Percentiles rank a stretch among this genome's conserved stretches.
Conservation (phyloP, 2,329 filamentous ascomycete genomes). For the Cladosporium halotolerans region DNA sequence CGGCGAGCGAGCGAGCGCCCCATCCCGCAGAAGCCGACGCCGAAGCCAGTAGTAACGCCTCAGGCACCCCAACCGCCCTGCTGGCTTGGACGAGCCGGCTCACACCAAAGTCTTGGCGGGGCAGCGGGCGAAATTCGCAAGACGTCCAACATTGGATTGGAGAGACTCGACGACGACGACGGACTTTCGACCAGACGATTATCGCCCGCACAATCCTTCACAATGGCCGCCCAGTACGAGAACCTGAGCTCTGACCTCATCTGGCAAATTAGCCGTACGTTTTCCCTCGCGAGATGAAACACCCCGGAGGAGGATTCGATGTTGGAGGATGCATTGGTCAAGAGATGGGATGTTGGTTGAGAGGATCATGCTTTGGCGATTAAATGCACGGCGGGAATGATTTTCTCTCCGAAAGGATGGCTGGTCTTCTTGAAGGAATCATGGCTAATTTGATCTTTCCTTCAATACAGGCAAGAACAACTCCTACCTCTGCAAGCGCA, state of each 20-base stretch:
- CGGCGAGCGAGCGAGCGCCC: not conserved
- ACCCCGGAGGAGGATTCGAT: not conserved
- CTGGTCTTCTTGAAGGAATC: not conserved
- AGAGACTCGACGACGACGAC: slow-evolving; percentile 8
- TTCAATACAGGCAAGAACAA: slow-evolving; percentile 69
- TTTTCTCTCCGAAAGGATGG: no score
- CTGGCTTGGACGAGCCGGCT: not conserved
- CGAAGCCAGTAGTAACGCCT: not conserved
- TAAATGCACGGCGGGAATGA: not conserved
- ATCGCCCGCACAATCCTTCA: slow-evolving; percentile 9
- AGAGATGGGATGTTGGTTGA: not conserved
- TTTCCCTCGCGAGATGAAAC: slow-evolving; percentile 11
- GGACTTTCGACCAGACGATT: slow-evolving; percentile 8
- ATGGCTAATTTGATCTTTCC: slow-evolving; percentile 2
- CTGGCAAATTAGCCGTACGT: slow-evolving; percentile 94
- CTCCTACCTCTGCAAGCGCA: slow-evolving; percentile 88
- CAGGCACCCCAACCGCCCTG: not conserved
- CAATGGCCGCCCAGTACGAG: slow-evolving; percentile 45
- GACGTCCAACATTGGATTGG: not conserved
- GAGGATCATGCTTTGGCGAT: not conserved
- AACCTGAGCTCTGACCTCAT: slow-evolving; percentile 86
- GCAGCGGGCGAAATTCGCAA: no score
- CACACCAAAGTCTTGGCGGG: not conserved
- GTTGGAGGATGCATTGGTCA: not conserved
- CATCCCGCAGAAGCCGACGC: not conserved